Base-by-base conservation (phyloP, 768 basidiomycete genomes). In the Phaffia australis region DNA sequence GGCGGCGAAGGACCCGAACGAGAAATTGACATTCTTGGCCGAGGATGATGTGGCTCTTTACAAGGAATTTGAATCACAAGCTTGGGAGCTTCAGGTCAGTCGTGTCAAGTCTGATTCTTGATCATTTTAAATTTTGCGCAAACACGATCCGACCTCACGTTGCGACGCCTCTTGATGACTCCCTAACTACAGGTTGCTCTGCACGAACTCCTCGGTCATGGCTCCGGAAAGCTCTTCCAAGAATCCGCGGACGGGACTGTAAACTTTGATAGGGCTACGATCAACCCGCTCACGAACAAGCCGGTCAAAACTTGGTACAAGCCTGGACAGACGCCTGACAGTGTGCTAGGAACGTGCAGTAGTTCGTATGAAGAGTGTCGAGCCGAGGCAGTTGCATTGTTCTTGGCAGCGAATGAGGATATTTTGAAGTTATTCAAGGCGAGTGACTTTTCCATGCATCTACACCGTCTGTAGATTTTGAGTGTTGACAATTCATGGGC, bases 321-420 rank as follows among this genome's bases (percentile, higher is more conserved):
- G 74, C 82, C 86, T 46, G 89, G 89, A 9, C 89, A 90, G 75
- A 89, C 87, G 0, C 82, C 88, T 49, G 87, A 83, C 58, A 84
- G 88, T 14, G 85, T 90, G 1, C 80, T 93, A 1, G 89, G 89
- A 0, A 87, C 90, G 68, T 87, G 89, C 9, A 89, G 88, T 3
- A 90, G 89, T 0, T 91, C 89, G 0, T 83, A 91, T 83, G 90
- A 92, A 76, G 89, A 92, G 78, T 91, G 89, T 71, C 84, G 90
- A n/a, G 89, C 89, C 11, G 90, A 93, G 77, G 82, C 87, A 1
- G 89, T 89, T 25, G 87, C 87, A 0, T 78, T 92, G 51, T 91
- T 83, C 77, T 81, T 88, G 87, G 83, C 68, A 82, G 85, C 78
- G 5, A 87, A 91, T 72, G 74, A 77, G 49, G 83, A 85, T 51